Conservation (phyloP, 352 stramenopile genomes). For the Pythium coloratum region DNA sequence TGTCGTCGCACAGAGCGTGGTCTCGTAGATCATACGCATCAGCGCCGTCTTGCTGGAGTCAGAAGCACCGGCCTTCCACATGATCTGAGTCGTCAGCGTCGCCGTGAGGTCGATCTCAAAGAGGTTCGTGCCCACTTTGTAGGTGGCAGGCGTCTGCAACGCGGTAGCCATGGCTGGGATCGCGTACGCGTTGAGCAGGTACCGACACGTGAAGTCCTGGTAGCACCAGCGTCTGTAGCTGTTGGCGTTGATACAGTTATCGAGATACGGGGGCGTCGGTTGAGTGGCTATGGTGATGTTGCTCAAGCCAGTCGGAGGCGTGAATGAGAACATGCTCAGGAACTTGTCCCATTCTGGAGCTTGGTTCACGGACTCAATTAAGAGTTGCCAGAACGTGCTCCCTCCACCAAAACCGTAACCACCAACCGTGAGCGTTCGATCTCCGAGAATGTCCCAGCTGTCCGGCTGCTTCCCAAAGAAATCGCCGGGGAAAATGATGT, state of each 20-base stretch:
- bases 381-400: neutral
- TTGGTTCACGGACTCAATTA: conserved; percentile 10
- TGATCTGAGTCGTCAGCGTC: conserved; percentile 3
- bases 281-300: neutral
- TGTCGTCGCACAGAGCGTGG: neutral
- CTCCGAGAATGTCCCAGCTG: too few species aligned
- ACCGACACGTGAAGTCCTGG: conserved; percentile 6
- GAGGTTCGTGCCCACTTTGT: neutral
- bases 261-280: neutral
- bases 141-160: neutral
- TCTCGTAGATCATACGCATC: conserved; percentile 9
- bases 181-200: conserved; percentile 1
- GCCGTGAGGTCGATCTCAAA: conserved; percentile 12
- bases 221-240: conserved; percentile 4
- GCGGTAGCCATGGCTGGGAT: neutral
- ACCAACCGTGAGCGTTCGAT: too few species aligned
- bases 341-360: conserved; percentile 21
- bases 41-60: neutral
- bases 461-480: too few species aligned
- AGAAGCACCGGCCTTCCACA: neutral
- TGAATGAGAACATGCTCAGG: neutral
- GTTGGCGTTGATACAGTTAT: neutral
- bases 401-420: too few species aligned
- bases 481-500: too few species aligned
- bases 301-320: neutral